phyloP scores from a whole-genome alignment of 2,329 filamentous ascomycete species.

The Elsinoe fawcettii region DNA sequence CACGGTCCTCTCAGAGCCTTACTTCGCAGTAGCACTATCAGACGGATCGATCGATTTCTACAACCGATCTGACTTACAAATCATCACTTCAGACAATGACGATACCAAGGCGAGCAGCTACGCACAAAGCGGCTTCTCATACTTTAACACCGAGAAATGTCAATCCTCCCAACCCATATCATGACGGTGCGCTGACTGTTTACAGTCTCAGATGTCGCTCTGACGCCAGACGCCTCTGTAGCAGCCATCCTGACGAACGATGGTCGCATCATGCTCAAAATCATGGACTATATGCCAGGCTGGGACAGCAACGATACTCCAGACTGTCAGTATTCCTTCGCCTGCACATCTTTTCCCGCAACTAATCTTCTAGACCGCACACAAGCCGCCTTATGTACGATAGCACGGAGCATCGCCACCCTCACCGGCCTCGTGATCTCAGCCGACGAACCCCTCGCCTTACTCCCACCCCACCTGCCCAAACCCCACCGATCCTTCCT shows the following conservation, averaged over 20 bases:
- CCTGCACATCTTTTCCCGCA: background rate
- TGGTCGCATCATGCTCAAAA: conserved; percentile 34
- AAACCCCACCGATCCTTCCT: conserved; percentile 59
- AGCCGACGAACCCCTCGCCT: conserved; percentile 43
- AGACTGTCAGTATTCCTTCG: background rate
- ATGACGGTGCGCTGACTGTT: conserved; percentile 40
- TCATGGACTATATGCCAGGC: conserved; percentile 35
- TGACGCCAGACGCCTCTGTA: conserved; percentile 43
- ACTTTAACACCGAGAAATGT: conserved; percentile 52
- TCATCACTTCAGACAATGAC: conserved; percentile 56
- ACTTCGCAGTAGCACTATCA: conserved; percentile 65
- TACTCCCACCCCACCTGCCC: conserved; percentile 34
- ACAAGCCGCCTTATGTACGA: conserved; percentile 27
- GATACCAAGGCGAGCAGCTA: conserved; percentile 60
- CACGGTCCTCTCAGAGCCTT: conserved; percentile 60
- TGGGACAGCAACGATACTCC: conserved; percentile 15
- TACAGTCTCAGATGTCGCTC: conserved; percentile 31
- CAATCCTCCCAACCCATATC: background rate
- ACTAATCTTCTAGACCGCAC: conserved; percentile 14
- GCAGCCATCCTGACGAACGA: conserved; percentile 39
- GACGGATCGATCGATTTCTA: conserved; percentile 77
- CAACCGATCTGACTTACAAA: conserved; percentile 63
- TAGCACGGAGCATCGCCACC: conserved; percentile 29
- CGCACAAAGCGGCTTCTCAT: conserved; percentile 70
- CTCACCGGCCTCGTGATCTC: conserved; percentile 37